Conservation (phyloP, 2,329 filamentous ascomycete genomes). For the Talaromyces sp. region DNA sequence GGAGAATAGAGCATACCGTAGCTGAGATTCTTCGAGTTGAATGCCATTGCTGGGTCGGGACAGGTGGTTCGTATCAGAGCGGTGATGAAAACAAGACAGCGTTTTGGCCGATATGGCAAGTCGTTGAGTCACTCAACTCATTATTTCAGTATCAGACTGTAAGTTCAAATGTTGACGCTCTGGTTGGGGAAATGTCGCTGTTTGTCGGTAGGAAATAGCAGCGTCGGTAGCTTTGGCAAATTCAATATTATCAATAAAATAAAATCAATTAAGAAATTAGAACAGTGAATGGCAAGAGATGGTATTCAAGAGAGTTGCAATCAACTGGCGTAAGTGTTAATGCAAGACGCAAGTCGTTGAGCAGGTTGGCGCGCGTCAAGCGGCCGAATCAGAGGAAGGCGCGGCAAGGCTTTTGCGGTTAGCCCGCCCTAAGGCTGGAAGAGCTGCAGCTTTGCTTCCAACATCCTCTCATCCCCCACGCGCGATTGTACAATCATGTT, state of each 20-base stretch:
- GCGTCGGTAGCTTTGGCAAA: background rate
- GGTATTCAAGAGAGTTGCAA: background rate
- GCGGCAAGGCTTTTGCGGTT: constrained; percentile 14
- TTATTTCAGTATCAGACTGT: background rate
- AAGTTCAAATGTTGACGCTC: background rate
- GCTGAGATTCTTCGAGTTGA: constrained; percentile 39
- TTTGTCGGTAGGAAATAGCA: background rate
- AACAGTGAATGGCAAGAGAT: background rate
- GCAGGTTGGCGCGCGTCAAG: constrained; percentile 20
- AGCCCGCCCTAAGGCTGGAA: background rate
- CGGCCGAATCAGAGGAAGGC: constrained; percentile 20
- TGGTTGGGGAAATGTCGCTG: background rate
- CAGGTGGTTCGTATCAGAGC: background rate
- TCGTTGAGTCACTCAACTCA: background rate
- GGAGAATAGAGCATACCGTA: constrained; percentile 29
- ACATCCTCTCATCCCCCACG: constrained; percentile 13
- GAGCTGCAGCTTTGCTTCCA: constrained; percentile 26
- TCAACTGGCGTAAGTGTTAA: background rate
- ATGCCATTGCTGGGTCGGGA: constrained; percentile 25
- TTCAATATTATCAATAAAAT: background rate
- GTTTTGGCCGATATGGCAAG: background rate
- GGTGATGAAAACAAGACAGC: background rate
- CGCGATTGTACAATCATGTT: constrained; percentile 44
- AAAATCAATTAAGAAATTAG: background rate
- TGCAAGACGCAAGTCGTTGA: background rate